Evolutionary conservation across 1,284 basidiomycete species (phyloP), one percentile per base, ranked within the genome.

Genomic region (Cryptococcus jaspeensis): DNA sequence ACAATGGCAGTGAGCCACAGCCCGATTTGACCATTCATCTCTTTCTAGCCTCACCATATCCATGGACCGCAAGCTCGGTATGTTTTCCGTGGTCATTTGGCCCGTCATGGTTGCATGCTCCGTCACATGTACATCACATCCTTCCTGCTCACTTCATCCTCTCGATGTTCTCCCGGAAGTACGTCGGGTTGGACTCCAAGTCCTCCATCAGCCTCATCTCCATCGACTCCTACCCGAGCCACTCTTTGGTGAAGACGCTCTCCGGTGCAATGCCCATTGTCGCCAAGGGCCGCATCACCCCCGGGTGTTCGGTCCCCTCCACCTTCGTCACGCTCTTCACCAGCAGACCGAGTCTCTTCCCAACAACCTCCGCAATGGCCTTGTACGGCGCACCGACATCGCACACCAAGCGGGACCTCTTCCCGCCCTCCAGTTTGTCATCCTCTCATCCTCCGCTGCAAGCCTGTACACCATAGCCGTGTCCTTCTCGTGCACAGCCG

Each of bases 361-460:
- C 64, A 50, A 70, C 61, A 2, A 52, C 23, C 15, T 60, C 47
- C 2, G 66, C 64, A n/a, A 72, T 62, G 5, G 51, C 42, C 44
- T 50, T 62, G 47, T 58, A 46, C 0, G 59, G 45, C n/a, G 66
- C 36, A 4, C 47, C 49, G 2, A 56, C 15, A 7, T 65, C 62
- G 4, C 32, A 59, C 7, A 63, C 59, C 1, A 44, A 62, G 52
- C 74, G 71, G 4, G 62, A 48, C 15, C 50, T 42, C 15, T 46
- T 36, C 0, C 63, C 66, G 3, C 50, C 50, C 2, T 58, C 46
- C 2, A 55, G 48, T 43, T 56, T 59, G 16, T 50, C 52, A 42
- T 55, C 57, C 25, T 66, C 64, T 20, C n/a, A n/a, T n/a, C n/a
- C n/a, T n/a, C n/a, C n/a, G 70, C 36, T 0, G 71, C 70, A 12